Conservation (phyloP, 345 rosid species). For the Eucalyptus lansdowneana region DNA sequence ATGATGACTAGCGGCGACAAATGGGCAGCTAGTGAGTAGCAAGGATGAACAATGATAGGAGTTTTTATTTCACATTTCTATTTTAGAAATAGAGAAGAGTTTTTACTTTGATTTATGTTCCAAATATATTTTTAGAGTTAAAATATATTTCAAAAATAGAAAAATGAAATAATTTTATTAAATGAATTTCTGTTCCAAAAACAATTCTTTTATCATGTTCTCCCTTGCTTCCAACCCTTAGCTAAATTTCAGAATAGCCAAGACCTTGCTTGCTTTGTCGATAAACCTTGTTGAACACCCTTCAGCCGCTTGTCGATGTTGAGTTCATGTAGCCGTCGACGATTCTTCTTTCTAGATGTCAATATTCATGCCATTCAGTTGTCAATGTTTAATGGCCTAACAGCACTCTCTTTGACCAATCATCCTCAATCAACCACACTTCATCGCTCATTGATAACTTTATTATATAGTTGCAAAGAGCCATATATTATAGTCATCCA, state of each 20-base stretch:
- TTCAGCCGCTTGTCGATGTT: neutral
- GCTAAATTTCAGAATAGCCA: neutral
- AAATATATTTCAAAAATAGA: no score
- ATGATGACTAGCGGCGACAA: rapidly evolving
- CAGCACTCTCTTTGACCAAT: neutral
- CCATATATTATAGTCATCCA: neutral
- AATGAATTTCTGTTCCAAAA: rapidly evolving
- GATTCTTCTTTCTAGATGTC: neutral
- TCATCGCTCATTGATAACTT: neutral
- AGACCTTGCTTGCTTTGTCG: neutral
- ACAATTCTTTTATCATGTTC: neutral
- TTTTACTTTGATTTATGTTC: rapidly evolving
- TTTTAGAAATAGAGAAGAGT: no score
- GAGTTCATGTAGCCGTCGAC: neutral
- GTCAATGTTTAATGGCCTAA: neutral
- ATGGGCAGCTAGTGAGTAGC: rapidly evolving
- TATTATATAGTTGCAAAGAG: neutral
- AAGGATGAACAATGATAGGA: rapidly evolving
- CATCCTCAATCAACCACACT: neutral
- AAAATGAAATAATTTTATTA: rapidly evolving
- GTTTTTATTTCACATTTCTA: no score
- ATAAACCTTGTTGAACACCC: neutral
- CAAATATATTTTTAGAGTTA: no score
- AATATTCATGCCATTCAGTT: neutral
- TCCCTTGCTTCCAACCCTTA: neutral